Base-by-base conservation (phyloP, 2,329 filamentous ascomycete genomes). In the Aspergillus fumigatiaffinis region DNA sequence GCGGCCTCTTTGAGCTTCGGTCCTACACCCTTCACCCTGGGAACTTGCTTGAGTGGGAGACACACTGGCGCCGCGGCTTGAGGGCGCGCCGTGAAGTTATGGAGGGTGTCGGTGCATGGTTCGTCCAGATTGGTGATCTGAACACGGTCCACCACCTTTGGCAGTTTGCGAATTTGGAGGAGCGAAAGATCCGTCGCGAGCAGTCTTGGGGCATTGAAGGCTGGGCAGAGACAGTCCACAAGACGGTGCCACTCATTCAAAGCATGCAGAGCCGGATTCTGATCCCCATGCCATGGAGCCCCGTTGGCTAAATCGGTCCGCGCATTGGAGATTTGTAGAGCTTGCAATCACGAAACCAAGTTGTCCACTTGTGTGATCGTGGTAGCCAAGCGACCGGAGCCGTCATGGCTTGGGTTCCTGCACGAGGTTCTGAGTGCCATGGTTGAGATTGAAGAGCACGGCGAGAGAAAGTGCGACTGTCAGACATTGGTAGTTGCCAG, bases 91-190 rank as follows among this genome's bases (percentile, higher is more conserved):
- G 92, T 51, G 92, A 97, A 77, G 93, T 97, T 55, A 99, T 99
- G 94, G 94, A 99, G 76, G 94, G 94, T 14, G 92, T 96, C 0
- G 92, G 93, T 32, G 94, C 94, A 6, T 99, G 94, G 94, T 99
- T 99, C 69, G 93, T 97, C 44, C 94, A 99, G 79, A 93, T 99
- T 68, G 94, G 94, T 60, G 93, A 97, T 54, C 82, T 99, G 62
- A 99, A 99, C 79, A 97, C 92, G 0, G 94, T 99, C 35, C 92
- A 99, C 75, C 93, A 97, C 73, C 83, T 99, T 23, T 99, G 94
- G 94, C 94, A 99, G 73, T 99, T 97, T 80, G 92, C 93, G 66
- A 91, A 99, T 75, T 78, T 99, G 59, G 92, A 97, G 76, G 94
- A 97, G 79, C 87, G 94, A 63, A 94, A 95, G 75, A 79, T 90